Conservation (phyloP, 176 grass and related monocot species). For the Calamus simplicifolius region DNA sequence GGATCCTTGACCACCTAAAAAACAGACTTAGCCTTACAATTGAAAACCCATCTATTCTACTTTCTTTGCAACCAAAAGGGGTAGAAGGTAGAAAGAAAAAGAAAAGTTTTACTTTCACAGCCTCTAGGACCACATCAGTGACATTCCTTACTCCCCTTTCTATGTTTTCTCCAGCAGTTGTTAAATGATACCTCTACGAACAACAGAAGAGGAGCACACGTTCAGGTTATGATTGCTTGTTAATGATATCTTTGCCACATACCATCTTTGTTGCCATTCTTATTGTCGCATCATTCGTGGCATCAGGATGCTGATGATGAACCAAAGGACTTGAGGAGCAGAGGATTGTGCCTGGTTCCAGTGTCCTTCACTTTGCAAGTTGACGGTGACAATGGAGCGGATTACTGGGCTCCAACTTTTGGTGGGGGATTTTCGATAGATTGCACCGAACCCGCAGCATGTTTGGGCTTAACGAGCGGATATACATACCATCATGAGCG, state of each 20-base stretch:
- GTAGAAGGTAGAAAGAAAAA: neutral
- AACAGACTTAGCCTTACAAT: too few relatives aligned
- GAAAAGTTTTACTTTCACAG: constrained; percentile 26
- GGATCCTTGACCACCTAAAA: constrained; percentile 2
- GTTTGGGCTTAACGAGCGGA: too few relatives aligned
- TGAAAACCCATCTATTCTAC: neutral
- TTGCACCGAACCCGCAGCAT: too few relatives aligned
- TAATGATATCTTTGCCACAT: too few relatives aligned
- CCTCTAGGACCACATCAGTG: neutral
- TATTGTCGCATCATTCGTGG: too few relatives aligned
- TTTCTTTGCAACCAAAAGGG: constrained; percentile 21
- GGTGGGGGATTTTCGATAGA: constrained; percentile 28
- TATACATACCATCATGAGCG: too few relatives aligned
- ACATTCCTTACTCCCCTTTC: neutral
- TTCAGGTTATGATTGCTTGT: constrained; percentile 7
- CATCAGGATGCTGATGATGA: constrained; percentile 31
- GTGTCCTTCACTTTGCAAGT: constrained; percentile 63
- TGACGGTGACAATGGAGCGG: constrained; percentile 30
- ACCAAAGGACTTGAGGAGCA: constrained; percentile 55
- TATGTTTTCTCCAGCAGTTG: constrained; percentile 8
- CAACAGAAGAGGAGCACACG: constrained; percentile 22
- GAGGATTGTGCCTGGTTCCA: constrained; percentile 82
- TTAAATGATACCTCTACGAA: constrained; percentile 13
- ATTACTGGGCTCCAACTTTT: constrained; percentile 71
- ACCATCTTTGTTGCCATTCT: too few relatives aligned